Percentiles rank a stretch among this genome's conserved stretches.
Conservation (phyloP, 2,329 filamentous ascomycete species). For the Exophiala sideris region DNA sequence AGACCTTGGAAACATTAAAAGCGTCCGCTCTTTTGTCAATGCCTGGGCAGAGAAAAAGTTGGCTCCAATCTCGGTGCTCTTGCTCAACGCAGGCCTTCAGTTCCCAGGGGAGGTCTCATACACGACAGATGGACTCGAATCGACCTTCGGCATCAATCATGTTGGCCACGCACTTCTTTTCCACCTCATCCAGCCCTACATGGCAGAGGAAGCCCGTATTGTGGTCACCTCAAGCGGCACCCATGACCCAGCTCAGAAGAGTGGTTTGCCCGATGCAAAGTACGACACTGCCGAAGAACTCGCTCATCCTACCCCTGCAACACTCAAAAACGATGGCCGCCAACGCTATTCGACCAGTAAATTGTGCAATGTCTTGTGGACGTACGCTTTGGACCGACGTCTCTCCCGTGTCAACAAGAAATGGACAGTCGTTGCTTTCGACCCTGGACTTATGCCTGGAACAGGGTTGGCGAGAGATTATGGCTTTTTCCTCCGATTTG, state of each 20-base stretch:
- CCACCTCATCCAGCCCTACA: constrained; percentile 43
- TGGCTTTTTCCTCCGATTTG: constrained; percentile 29
- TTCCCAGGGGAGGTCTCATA: constrained; percentile 37
- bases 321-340: constrained; percentile 33
- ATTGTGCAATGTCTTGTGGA: constrained; percentile 49
- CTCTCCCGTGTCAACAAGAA: constrained; percentile 32
- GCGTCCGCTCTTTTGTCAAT: constrained; percentile 43
- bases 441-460: constrained; percentile 51
- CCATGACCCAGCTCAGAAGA: constrained; percentile 48
- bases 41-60: constrained; percentile 35
- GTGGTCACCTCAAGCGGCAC: constrained; percentile 46
- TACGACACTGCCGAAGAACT: constrained; percentile 47
- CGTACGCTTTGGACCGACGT: constrained; percentile 43
- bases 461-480: constrained; percentile 42
- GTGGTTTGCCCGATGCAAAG: constrained; percentile 41
- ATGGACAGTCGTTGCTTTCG: constrained; percentile 43
- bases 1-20: constrained; percentile 41
- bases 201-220: constrained; percentile 42
- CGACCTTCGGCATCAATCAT: constrained; percentile 50
- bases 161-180: constrained; percentile 52
- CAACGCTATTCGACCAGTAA: constrained; percentile 47
- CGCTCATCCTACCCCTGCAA: constrained; percentile 38
- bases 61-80: constrained; percentile 44
- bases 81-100: constrained; percentile 51
- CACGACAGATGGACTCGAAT: constrained; percentile 45